These are phyloP conservation scores for Nannochloris sp. DNA, from an alignment of 139 green algal species.

Conservation along the genomic window DNA sequence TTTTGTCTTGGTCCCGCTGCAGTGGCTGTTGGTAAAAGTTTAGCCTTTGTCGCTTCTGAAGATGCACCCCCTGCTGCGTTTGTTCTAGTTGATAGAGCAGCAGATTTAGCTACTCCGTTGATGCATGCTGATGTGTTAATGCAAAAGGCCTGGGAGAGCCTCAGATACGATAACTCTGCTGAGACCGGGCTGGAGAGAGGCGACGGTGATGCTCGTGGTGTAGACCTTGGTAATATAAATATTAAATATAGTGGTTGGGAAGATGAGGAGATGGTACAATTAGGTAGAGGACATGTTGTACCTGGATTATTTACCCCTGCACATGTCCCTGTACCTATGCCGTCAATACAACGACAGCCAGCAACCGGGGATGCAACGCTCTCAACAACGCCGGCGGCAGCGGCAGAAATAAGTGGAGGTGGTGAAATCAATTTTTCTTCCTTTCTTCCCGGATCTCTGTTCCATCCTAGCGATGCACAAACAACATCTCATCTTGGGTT, in stretches of 20 bases:
- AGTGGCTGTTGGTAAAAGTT: conserved; percentile 19
- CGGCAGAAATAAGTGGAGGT: no score
- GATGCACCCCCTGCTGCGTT: conserved; percentile 22
- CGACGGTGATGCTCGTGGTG: no score
- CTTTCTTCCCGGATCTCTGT: neutral
- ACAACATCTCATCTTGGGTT: conserved; percentile 26
- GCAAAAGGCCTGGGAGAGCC: conserved; percentile 16
- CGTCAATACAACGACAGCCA: no score
- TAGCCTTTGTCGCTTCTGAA: conserved; percentile 20
- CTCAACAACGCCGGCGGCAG: no score
- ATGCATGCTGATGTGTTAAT: conserved; percentile 36
- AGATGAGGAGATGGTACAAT: no score
- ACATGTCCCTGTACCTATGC: no score
- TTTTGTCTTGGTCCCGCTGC: conserved; percentile 46
- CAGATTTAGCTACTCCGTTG: conserved; percentile 47
- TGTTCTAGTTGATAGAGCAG: conserved; percentile 39
- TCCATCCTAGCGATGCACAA: neutral
- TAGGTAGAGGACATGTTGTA: no score
- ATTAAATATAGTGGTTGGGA: no score
- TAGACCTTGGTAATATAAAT: no score
- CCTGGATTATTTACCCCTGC: no score
- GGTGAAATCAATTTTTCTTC: no score
- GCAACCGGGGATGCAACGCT: no score
- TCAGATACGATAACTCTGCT: neutral
- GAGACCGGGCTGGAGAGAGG: neutral